Conservation (phyloP, 225 moss, liverwort and hornwort genomes). For the Straminergon stramineum region DNA sequence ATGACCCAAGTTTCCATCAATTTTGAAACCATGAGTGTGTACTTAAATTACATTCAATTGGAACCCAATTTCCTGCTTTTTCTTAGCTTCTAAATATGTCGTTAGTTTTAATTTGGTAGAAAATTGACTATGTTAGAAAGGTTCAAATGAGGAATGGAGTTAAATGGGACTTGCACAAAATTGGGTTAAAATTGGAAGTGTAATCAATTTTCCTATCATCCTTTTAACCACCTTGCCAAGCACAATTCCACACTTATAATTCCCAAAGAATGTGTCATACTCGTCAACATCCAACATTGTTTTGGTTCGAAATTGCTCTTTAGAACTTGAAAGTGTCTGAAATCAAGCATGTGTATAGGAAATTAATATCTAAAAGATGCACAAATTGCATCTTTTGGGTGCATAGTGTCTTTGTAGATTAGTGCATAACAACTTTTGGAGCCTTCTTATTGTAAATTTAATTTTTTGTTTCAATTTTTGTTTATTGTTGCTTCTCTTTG, state of each 20-base stretch:
- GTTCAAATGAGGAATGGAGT: too few relatives aligned
- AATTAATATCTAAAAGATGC: too few relatives aligned
- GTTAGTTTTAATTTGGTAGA: too few relatives aligned
- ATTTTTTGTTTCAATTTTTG: neutral
- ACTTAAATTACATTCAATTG: neutral
- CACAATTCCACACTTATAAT: neutral
- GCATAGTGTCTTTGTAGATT: neutral
- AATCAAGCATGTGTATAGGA: too few relatives aligned
- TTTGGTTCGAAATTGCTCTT: neutral
- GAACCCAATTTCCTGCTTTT: too few relatives aligned
- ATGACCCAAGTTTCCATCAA: neutral
- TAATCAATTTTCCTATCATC: neutral
- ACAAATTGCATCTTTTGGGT: too few relatives aligned
- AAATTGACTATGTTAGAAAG: too few relatives aligned
- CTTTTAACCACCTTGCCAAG: neutral
- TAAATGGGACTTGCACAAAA: too few relatives aligned
- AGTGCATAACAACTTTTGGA: neutral
- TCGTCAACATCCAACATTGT: neutral
- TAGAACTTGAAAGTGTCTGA: neutral
- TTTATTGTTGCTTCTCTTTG: neutral
- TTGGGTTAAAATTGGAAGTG: neutral
- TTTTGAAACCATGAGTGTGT: neutral
- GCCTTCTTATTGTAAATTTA: rapidly evolving
- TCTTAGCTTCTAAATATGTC: too few relatives aligned
- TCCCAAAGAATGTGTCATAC: neutral